Percentiles rank a stretch among this genome's conserved stretches.
These are phyloP conservation scores for Physaria fendleri DNA, from an alignment of 345 rosid genomes.

Conservation along the genomic window DNA sequence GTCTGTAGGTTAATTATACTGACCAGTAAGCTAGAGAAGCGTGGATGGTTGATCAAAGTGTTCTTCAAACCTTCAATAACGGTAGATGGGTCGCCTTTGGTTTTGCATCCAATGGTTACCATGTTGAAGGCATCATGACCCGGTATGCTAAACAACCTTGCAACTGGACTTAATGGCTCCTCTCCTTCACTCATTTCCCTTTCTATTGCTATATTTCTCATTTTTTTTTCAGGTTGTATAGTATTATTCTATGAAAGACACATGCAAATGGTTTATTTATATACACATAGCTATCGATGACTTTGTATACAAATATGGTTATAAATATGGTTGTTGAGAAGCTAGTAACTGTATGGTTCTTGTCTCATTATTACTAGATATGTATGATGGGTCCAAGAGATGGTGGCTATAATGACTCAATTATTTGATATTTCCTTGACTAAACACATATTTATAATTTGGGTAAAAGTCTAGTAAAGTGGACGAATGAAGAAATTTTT, in stretches of 20 bases:
- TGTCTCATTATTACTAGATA: not conserved
- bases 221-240: not conserved
- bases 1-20: not conserved
- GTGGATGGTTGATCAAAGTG: not conserved
- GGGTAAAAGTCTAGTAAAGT: not conserved
- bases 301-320: not conserved
- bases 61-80: not conserved
- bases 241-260: not conserved
- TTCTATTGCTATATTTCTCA: not conserved
- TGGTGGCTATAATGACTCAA: not conserved
- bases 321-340: not conserved
- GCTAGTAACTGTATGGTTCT: not conserved
- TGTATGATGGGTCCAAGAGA: not conserved
- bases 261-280: not conserved
- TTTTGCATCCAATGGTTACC: not conserved
- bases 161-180: not conserved
- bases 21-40: not conserved
- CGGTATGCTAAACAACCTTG: not conserved
- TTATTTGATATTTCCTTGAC: not conserved
- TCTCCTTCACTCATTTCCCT: not conserved
- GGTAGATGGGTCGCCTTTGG: not conserved
- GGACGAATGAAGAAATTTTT: too few species aligned
- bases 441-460: not conserved
- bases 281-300: not conserved
- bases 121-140: not conserved